Evolutionary conservation across 805 yeast genomes (phyloP).

Genomic region (Candida nonsorbophila): DNA sequence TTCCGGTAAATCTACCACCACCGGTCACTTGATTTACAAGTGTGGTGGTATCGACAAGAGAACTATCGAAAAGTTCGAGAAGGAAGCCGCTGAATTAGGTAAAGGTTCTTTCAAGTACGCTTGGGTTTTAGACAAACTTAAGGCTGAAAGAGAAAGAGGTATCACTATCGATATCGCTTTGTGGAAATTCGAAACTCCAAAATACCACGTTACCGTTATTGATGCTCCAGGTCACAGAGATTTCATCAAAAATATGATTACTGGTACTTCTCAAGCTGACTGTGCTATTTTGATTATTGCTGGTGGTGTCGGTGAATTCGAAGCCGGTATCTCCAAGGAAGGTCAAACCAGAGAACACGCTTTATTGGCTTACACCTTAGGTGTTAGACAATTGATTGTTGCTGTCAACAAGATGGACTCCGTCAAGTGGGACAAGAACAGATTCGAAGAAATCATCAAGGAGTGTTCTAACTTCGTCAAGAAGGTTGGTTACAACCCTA

Average conservation of each 20-base stretch:
- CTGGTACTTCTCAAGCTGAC: slow-evolving; percentile 94
- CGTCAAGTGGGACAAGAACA: slow-evolving; percentile 78
- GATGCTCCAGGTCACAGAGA: slow-evolving; percentile 97
- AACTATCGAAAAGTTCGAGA: slow-evolving; percentile 96
- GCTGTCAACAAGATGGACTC: slow-evolving; percentile 96
- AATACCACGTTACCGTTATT: slow-evolving; percentile 83
- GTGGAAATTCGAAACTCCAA: slow-evolving; percentile 90
- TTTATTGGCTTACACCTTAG: slow-evolving; percentile 81
- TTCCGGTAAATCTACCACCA: slow-evolving; percentile 87
- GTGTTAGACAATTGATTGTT: slow-evolving; percentile 82
- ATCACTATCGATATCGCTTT: slow-evolving; percentile 92
- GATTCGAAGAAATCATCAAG: slow-evolving; percentile 74
- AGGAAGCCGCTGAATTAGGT: slow-evolving; percentile 96
- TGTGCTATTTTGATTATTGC: slow-evolving; percentile 88
- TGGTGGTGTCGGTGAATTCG: slow-evolving; percentile 92
- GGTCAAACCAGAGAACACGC: slow-evolving; percentile 97
- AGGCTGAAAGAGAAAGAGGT: slow-evolving; percentile 97
- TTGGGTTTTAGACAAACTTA: slow-evolving; percentile 92
- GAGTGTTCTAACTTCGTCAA: slow-evolving; percentile 76
- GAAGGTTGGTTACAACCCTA: slow-evolving; percentile 82
- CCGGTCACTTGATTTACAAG: slow-evolving; percentile 99
- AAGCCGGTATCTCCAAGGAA: slow-evolving; percentile 91
- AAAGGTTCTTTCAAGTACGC: slow-evolving; percentile 98
- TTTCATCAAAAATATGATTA: slow-evolving; percentile 94
- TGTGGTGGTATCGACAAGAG: slow-evolving; percentile 99